Percentiles rank a stretch among this genome's conserved stretches.
Evolutionary conservation across 192 early-diverging fungal species (phyloP).

Genomic region (Phlyctochytrium planicorne): DNA sequence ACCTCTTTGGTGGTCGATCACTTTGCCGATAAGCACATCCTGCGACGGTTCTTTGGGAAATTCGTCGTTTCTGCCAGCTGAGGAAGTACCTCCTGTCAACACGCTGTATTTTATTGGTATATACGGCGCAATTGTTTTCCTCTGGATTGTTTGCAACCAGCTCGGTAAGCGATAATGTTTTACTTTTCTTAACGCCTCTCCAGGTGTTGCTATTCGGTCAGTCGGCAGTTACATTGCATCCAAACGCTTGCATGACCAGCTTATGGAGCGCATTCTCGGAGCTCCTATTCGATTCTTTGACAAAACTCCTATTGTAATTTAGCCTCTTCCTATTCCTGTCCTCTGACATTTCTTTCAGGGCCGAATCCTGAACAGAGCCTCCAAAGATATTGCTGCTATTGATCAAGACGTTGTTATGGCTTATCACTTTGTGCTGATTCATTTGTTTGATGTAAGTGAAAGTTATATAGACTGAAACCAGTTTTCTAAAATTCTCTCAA

Average conservation of each 20-base stretch:
- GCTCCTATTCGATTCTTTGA: slow-evolving; percentile 52
- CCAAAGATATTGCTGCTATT: slow-evolving; percentile 85
- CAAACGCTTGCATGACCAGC: slow-evolving; percentile 29
- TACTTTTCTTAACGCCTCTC: background rate
- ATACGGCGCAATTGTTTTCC: slow-evolving; percentile 35
- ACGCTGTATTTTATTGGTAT: slow-evolving; percentile 33
- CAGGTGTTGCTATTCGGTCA: slow-evolving; percentile 15
- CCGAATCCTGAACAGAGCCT: slow-evolving; percentile 74
- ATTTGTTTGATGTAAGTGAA: slow-evolving; percentile 17
- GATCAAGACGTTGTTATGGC: slow-evolving; percentile 45
- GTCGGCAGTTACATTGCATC: slow-evolving; percentile 34
- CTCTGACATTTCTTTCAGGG: background rate
- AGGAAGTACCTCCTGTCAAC: slow-evolving; percentile 1
- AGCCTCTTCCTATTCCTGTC: background rate
- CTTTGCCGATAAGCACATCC: background rate
- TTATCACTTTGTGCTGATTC: slow-evolving; percentile 18
- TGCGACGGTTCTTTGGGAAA: background rate
- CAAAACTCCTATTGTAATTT: slow-evolving; percentile 39
- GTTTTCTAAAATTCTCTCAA: slow-evolving; percentile 38
- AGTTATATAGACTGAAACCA: background rate
- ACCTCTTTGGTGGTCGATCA: too few relatives aligned
- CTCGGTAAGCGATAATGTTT: slow-evolving; percentile 1
- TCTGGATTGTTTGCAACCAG: slow-evolving; percentile 13
- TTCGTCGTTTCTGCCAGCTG: background rate
- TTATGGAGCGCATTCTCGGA: slow-evolving; percentile 35